Conservation (phyloP, 2,329 filamentous ascomycete species). For the Phoma herbarum region DNA sequence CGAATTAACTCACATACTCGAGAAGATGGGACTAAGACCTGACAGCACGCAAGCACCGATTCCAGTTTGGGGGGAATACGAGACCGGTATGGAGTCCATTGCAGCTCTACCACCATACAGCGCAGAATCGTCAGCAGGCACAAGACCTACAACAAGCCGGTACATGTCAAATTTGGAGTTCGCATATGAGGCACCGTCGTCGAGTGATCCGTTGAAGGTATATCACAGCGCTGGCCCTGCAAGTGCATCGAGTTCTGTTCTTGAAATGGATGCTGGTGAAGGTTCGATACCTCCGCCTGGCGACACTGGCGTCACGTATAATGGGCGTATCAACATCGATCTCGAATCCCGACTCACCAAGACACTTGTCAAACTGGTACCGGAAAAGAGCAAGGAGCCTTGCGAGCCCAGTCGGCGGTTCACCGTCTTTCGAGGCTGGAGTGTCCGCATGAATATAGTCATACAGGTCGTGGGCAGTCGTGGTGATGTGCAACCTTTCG, state of each 20-base stretch:
- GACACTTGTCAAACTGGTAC: conserved; percentile 31
- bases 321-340: conserved; percentile 40
- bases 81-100: not conserved
- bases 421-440: conserved; percentile 11
- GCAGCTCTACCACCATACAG: conserved; percentile 14
- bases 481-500: conserved; percentile 67
- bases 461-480: conserved; percentile 64
- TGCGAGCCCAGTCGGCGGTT: conserved; percentile 17
- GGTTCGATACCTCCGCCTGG: conserved; percentile 21
- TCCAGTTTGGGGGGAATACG: conserved; percentile 13
- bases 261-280: conserved; percentile 5
- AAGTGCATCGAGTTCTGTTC: not conserved
- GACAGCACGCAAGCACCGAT: conserved; percentile 11
- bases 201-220: not conserved
- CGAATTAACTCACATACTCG: not conserved
- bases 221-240: not conserved
- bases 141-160: conserved; percentile 1
- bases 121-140: not conserved
- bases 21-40: conserved; percentile 1
- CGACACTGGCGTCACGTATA: conserved; percentile 26
- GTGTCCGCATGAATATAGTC: conserved; percentile 58
- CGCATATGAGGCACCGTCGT: not conserved
- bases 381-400: conserved; percentile 19
- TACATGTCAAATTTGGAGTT: not conserved
- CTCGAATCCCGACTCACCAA: conserved; percentile 34